Evolutionary conservation across 352 stramenopile species (phyloP), one percentile per base, ranked within the genome.

Genomic region (Saprolegnia diclina): DNA sequence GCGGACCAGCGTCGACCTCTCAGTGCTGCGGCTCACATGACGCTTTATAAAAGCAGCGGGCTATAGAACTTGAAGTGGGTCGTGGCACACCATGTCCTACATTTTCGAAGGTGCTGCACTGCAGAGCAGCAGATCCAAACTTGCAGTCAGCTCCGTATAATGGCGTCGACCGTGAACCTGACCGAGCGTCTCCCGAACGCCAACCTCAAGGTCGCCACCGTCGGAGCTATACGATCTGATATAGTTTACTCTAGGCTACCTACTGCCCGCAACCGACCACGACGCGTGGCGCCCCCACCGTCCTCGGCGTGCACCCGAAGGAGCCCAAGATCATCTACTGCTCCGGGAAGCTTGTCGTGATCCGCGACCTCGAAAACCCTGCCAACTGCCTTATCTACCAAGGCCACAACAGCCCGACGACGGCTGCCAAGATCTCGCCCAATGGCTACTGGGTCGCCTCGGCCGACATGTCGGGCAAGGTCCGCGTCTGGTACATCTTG

Each of bases 361-460:
- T 97, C 63, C 85, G 91, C 56, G 92, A 93, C 76, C 73, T 97
- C 38, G 85, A 89, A 2, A 79, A 96, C 65, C 82, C 88, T 66
- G 80, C 73, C 5, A 82, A 96, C 65, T 91, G 81, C 64, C 97
- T 98, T 64, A 89, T 98, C 29, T 98, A 99, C 83, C 92, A 96
- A 59, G 94, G 94, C 65, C 96, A 99, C 78, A 96, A 96, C 56
- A 83, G 95, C 45, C 77, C 78, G 19, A 96, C 92, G 16, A 97
- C 92, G 0, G 87, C 94, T 22, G 90, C 90, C 64, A 96, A 97
- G 77, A 98, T 99, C 74, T 97, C 88, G 19, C 94, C 95, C 0
- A 97, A 85, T 50, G 96, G 96, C 48, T 97, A 90, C 67, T 99
- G 96, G 85, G 89, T 99, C 42, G 89, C 90, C 26, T 96, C 85